These are phyloP conservation scores for Groenewaldozyma salmanticensis DNA, from an alignment of 805 yeast genomes.

Conservation along the genomic window DNA sequence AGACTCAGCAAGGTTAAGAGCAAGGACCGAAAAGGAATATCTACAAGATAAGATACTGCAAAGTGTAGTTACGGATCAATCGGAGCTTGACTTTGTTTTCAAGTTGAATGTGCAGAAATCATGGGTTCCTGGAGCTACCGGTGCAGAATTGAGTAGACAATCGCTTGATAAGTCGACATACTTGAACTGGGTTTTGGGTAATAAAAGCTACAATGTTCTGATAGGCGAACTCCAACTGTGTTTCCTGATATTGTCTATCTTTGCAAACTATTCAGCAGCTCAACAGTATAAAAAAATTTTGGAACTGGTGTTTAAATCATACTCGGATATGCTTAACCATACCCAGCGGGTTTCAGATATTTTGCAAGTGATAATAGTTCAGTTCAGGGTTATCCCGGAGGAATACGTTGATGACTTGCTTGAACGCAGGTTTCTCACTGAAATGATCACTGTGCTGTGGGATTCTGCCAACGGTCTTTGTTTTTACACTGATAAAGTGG, in stretches of 20 bases:
- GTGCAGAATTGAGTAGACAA: constrained; percentile 38
- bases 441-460: constrained; percentile 2
- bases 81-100: constrained; percentile 32
- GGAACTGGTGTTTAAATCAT: constrained; percentile 34
- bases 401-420: constrained; percentile 35
- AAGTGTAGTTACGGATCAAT: constrained; percentile 26
- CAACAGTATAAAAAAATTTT: constrained; percentile 53
- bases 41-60: constrained; percentile 27
- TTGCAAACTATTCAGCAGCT: constrained; percentile 56
- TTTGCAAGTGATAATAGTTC: constrained; percentile 27
- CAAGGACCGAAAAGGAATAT: constrained; percentile 7
- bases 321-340: constrained; percentile 21
- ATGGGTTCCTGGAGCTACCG: constrained; percentile 29
- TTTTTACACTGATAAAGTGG: no score
- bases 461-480: no score
- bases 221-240: constrained; percentile 48
- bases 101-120: constrained; percentile 34
- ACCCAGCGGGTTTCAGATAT: constrained; percentile 26
- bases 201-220: constrained; percentile 24
- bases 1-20: constrained; percentile 22
- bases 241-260: constrained; percentile 38
- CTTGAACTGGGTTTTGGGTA: constrained; percentile 26
- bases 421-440: constrained; percentile 18
- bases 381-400: constrained; percentile 33
- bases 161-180: constrained; percentile 57